Evolutionary conservation across 768 basidiomycete species (phyloP), one percentile per base, ranked within the genome.

Genomic region (Mycena olivaceomarginata): DNA sequence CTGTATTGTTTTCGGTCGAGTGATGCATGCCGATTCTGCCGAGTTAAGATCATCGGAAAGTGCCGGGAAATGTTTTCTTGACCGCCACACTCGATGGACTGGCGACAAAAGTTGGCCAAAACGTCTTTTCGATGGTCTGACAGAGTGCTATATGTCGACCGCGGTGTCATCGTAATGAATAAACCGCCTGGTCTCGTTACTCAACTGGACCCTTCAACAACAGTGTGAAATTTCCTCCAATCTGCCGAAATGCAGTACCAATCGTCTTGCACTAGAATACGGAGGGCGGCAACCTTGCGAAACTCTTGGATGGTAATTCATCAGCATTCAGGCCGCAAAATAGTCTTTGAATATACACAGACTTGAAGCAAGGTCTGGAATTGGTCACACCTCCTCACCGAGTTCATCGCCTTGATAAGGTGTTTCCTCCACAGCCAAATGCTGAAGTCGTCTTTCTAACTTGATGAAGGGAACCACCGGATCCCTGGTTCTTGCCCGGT

Each of bases 351-450:
- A 60, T 57, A 25, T 56, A 31, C 45, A 65, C 68, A 78, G 77
- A 78, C 85, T 82, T 88, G 63, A 75, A 84, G 48, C 80, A 82
- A 46, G 63, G 79, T 31, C 71, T 90, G 65, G 77, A 81, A 16
- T 80, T 90, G 64, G 79, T 81, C 18, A 78, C 71, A 37, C 74
- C 83, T n/a, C 92, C 90, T 9, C 86, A 86, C 69, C 85, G 90
- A 8, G 89, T 94, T 25, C 94, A 95, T 81, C 90, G 94, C 16
- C 87, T 95, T 6, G 94, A 94, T 85, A 93, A 93, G 87, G 94
- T 92, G 37, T 18, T 82, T 77, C 18, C 41, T 66, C 45, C 25
- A n/a, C n/a, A 12, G 10, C 18, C 56, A 37, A 60, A 9, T 31
- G 71, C 67, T 45, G 37, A 67, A 16, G 31, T 31, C 20, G 40